A percentile compares a stretch with the other conserved stretches of the same genome.
Evolutionary conservation across 2,329 filamentous ascomycete genomes (phyloP).

Genomic region (Elsinoe perseae): DNA sequence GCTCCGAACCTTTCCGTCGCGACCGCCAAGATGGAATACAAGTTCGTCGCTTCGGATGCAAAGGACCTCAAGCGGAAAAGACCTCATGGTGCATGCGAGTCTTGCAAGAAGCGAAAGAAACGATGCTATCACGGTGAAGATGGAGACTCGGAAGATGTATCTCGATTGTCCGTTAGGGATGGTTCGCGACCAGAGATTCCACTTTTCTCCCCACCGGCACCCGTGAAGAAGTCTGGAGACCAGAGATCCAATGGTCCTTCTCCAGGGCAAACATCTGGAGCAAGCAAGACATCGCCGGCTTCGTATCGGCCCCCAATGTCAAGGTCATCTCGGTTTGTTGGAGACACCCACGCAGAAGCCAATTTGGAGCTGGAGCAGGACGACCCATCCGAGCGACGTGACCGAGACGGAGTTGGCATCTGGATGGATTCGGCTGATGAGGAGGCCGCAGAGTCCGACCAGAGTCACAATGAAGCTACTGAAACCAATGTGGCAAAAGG

Average conservation of each 20-base stretch:
- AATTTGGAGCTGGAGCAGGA: slow-evolving; percentile 33
- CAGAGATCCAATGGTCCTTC: neutral
- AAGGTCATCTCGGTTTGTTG: slow-evolving; percentile 37
- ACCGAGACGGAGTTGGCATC: slow-evolving; percentile 28
- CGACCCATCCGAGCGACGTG: slow-evolving; percentile 18
- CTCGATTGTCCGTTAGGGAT: slow-evolving; percentile 3
- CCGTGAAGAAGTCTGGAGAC: neutral
- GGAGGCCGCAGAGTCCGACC: slow-evolving; percentile 19
- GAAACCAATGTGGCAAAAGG: slow-evolving; percentile 26
- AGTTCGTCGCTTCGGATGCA: slow-evolving; percentile 39
- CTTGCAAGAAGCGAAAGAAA: slow-evolving; percentile 39
- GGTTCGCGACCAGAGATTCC: slow-evolving; percentile 1
- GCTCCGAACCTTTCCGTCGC: neutral
- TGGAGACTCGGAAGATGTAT: neutral
- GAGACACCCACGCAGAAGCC: slow-evolving; percentile 42
- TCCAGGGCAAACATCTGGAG: neutral
- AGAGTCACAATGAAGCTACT: slow-evolving; percentile 18
- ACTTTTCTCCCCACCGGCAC: neutral
- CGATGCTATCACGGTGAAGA: slow-evolving; percentile 18
- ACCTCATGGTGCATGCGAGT: slow-evolving; percentile 38
- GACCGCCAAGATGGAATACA: slow-evolving; percentile 21
- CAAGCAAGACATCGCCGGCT: neutral
- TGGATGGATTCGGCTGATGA: slow-evolving; percentile 31
- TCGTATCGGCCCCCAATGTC: slow-evolving; percentile 21
- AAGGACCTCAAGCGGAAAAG: slow-evolving; percentile 39